Conservation (phyloP, 768 basidiomycete genomes). For the Pholiota microspora region DNA sequence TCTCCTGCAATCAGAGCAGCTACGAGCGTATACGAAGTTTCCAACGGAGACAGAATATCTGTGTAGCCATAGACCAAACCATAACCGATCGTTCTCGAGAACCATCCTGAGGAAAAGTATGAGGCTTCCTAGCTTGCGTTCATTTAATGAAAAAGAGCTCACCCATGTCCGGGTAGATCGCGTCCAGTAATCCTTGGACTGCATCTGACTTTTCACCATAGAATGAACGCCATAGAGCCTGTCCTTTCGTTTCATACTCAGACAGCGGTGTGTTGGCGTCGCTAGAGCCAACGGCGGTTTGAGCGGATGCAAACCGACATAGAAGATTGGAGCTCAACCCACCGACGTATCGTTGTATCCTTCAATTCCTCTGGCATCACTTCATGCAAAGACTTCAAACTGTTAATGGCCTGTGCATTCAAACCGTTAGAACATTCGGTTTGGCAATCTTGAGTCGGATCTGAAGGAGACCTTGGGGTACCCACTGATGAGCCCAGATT, state of each 20-base stretch:
- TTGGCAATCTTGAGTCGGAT: neutral
- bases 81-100: conserved; percentile 52
- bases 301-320: neutral
- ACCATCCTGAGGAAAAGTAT: conserved; percentile 43
- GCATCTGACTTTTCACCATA: conserved; percentile 55
- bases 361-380: conserved; percentile 50
- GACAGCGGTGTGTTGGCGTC: conserved; percentile 38
- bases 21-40: conserved; percentile 62
- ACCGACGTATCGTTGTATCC: conserved; percentile 50
- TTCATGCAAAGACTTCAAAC: conserved; percentile 47
- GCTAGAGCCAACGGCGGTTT: conserved; percentile 25
- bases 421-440: neutral
- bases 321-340: neutral
- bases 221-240: conserved; percentile 41
- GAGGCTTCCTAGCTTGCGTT: conserved; percentile 1
- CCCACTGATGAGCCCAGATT: conserved; percentile 55
- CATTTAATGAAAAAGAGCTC: conserved; percentile 17
- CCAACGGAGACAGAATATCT: conserved; percentile 43
- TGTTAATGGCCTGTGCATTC: conserved; percentile 51
- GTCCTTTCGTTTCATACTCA: conserved; percentile 42
- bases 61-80: conserved; percentile 53
- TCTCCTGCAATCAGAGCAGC: conserved; percentile 61
- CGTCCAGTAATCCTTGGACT: conserved; percentile 46
- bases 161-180: conserved; percentile 67
- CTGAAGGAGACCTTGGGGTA: conserved; percentile 47